Conservation (phyloP, 345 rosid species). For the Noccaea bulbosa region DNA sequence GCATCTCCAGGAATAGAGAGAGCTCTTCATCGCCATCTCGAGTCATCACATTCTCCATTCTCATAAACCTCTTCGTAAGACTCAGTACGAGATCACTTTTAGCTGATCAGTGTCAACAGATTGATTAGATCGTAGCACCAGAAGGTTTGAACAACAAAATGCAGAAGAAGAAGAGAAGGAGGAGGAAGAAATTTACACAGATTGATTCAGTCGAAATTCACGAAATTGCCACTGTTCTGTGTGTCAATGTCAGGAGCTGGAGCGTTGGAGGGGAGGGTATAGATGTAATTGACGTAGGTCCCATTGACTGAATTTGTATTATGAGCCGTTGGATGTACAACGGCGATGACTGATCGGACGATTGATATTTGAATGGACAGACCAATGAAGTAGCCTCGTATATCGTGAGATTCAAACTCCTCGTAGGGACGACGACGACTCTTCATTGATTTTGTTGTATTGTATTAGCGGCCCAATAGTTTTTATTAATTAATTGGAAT, state of each 20-base stretch:
- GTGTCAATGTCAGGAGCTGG: constrained; percentile 28
- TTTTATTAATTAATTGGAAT: background rate
- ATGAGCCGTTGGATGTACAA: constrained; percentile 30
- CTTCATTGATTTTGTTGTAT: background rate
- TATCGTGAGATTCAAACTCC: constrained; percentile 41
- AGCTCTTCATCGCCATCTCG: constrained; percentile 79
- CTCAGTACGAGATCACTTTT: background rate
- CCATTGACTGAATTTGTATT: background rate
- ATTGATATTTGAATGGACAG: constrained; percentile 30
- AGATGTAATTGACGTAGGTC: constrained; percentile 35
- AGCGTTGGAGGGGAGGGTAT: constrained; percentile 34
- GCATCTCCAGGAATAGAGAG: constrained; percentile 76
- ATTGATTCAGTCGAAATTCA: constrained; percentile 18
- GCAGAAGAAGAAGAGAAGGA: constrained; percentile 4
- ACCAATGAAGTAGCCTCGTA: constrained; percentile 42
- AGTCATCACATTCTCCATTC: constrained; percentile 44
- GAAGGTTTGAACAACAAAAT: background rate
- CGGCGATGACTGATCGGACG: constrained; percentile 38
- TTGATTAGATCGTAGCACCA: background rate
- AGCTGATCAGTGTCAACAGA: background rate
- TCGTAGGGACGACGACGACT: too few species aligned
- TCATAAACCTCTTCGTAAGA: constrained; percentile 4
- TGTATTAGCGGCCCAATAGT: constrained; percentile 1
- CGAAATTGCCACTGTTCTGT: constrained; percentile 37
- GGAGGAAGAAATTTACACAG: constrained; percentile 10